Evolutionary conservation across 345 rosid genomes (phyloP), one percentile per base, ranked within the genome.

Genomic region (Eucalyptus microcorys): DNA sequence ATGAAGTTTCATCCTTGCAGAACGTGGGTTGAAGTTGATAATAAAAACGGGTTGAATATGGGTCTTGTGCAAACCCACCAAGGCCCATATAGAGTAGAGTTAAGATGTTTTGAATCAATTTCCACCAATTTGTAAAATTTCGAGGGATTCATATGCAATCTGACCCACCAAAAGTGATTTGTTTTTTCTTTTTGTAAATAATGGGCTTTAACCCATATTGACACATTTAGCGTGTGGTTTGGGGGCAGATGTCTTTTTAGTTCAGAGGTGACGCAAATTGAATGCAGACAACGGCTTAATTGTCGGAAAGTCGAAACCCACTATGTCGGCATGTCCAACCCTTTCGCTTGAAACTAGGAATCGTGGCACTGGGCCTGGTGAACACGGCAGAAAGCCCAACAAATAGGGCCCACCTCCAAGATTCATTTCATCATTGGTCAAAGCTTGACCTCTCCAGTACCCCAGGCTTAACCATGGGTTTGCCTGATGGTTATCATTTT

Each of bases 261-360:
- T 0, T 66, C 17, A 0, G 34, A 61, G 34, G 71, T 2, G 34
- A 61, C 0, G 37, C 34, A 14, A 7, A 64, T n/a, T 0, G 1
- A 64, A 64, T 27, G 68, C 16, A 59, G 68, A 59, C n/a, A 59
- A 59, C 1, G 21, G 0, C 42, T 8, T 0, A 15, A 66, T 17
- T 1, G 43, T 34, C 0, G 1, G 5, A 34, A n/a, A n/a, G n/a
- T n/a, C n/a, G n/a, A n/a, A 68, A 34, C 13, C 4, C 11, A 34
- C 45, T 0, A 17, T 34, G 45, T 34, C 45, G 26, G 81, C 45
- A 71, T 19, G 81, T 34, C 45, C 45, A 12, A 9, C 81, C 80
- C 21, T 17, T 68, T 37, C 14, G 45, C 14, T 71, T 37, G 45
- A 21, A 37, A 10, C 4, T 37, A 9, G 26, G 24, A 68, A 34